These are phyloP conservation scores for Gnomoniopsis sp. DNA, from an alignment of 2,329 filamentous ascomycete genomes.

Conservation along the genomic window DNA sequence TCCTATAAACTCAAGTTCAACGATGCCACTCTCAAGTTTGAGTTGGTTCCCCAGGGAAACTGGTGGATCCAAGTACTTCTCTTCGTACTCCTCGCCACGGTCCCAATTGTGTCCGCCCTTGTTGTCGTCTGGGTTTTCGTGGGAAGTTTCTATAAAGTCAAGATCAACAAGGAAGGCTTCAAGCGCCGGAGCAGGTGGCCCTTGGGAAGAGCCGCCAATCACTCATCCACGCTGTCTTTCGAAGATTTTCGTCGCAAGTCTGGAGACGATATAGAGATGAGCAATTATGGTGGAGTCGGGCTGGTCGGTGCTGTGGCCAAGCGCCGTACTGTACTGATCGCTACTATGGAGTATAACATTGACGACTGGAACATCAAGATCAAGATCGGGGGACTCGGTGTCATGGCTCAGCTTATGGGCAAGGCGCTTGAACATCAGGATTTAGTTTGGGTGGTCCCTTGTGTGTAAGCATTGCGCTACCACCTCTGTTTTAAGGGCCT, in stretches of 20 bases:
- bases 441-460: slow-evolving; percentile 62
- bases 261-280: not conserved
- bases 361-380: slow-evolving; percentile 69
- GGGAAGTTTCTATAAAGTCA: slow-evolving; percentile 48
- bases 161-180: slow-evolving; percentile 53
- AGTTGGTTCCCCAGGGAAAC: slow-evolving; percentile 48
- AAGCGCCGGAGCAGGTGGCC: slow-evolving; percentile 3
- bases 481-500: not conserved
- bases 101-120: slow-evolving; percentile 48
- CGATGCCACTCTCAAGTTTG: slow-evolving; percentile 50
- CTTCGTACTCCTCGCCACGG: slow-evolving; percentile 47
- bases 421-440: slow-evolving; percentile 63
- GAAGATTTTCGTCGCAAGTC: not conserved
- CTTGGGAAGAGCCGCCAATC: not conserved
- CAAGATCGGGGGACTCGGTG: slow-evolving; percentile 67
- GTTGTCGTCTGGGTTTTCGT: slow-evolving; percentile 54
- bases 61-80: slow-evolving; percentile 49
- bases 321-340: slow-evolving; percentile 21
- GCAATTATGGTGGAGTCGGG: not conserved
- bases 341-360: slow-evolving; percentile 61
- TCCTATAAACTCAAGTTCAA: slow-evolving; percentile 44
- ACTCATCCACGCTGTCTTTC: not conserved
- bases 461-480: slow-evolving; percentile 37
- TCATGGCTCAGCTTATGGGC: slow-evolving; percentile 70
- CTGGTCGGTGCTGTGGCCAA: not conserved